phyloP scores from a whole-genome alignment of 2,329 filamentous ascomycete species.

The Neofusicoccum laricinum region DNA sequence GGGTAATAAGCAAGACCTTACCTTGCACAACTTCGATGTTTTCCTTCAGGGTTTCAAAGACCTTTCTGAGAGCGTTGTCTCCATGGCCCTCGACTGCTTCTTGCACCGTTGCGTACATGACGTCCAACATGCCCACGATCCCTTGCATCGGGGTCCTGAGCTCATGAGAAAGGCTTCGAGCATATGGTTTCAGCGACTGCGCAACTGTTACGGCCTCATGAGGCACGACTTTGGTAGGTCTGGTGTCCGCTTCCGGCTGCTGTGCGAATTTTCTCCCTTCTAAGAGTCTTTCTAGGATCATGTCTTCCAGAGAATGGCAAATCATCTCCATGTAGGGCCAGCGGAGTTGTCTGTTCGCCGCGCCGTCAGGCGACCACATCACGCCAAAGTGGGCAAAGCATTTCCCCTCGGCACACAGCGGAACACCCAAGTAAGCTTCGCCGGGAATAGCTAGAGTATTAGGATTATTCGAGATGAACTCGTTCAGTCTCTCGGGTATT shows the following conservation, averaged over 20 bases:
- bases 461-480: slow-evolving; percentile 60
- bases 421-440: slow-evolving; percentile 66
- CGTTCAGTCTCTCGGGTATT: slow-evolving; percentile 60
- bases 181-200: slow-evolving; percentile 68
- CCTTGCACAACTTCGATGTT: slow-evolving; percentile 71
- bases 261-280: slow-evolving; percentile 49
- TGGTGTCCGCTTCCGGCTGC: slow-evolving; percentile 17
- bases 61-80: slow-evolving; percentile 49
- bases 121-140: slow-evolving; percentile 72
- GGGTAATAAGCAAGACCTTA: slow-evolving; percentile 28
- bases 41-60: slow-evolving; percentile 62
- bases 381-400: slow-evolving; percentile 70
- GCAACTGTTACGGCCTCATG: slow-evolving; percentile 56
- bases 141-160: slow-evolving; percentile 73
- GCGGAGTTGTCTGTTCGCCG: slow-evolving; percentile 53
- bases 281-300: slow-evolving; percentile 58
- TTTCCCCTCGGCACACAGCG: slow-evolving; percentile 62
- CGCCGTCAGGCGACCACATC: slow-evolving; percentile 66
- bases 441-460: slow-evolving; percentile 59
- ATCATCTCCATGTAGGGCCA: slow-evolving; percentile 69
- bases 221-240: slow-evolving; percentile 47
- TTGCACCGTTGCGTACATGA: slow-evolving; percentile 70
- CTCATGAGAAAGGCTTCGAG: slow-evolving; percentile 70
- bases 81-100: slow-evolving; percentile 59
- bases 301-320: slow-evolving; percentile 65